These are phyloP conservation scores for Cyclanthera cordifolia DNA, from an alignment of 306 rosid species.

Conservation along the genomic window DNA sequence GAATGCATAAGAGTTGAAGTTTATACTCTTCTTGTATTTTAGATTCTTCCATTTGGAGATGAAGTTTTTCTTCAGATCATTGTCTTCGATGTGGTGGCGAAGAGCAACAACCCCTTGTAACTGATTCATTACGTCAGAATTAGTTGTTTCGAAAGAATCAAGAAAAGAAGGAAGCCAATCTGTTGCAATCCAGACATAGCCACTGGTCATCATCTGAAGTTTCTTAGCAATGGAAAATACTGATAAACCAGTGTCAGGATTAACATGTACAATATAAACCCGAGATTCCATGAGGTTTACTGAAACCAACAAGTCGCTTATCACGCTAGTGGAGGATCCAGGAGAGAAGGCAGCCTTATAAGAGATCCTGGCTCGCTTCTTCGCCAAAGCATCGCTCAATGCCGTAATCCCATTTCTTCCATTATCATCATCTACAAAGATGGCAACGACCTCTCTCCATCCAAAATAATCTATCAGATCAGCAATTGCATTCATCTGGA, in stretches of 20 bases:
- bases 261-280: conserved; percentile 75
- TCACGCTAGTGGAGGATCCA: conserved; percentile 24
- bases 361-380: conserved; percentile 59
- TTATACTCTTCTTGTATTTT: conserved; percentile 25
- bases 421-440: conserved; percentile 72
- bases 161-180: conserved; percentile 82
- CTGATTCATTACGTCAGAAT: conserved; percentile 31
- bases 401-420: conserved; percentile 69
- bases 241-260: conserved; percentile 69
- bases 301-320: conserved; percentile 35
- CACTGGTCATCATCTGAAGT: conserved; percentile 44
- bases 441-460: conserved; percentile 81
- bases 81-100: conserved; percentile 62
- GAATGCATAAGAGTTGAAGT: conserved; percentile 66
- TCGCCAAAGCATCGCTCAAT: conserved; percentile 56
- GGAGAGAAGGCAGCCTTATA: conserved; percentile 65
- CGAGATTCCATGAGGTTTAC: conserved; percentile 88
- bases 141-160: conserved; percentile 38
- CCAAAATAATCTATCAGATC: conserved; percentile 43
- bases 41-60: conserved; percentile 29
- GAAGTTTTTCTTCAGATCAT: conserved; percentile 36
- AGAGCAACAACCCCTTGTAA: conserved; percentile 74
- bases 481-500: conserved; percentile 75
- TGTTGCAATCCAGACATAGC: conserved; percentile 82
- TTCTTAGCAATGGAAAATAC: conserved; percentile 46